Evolutionary conservation across 1,139 yeast species (phyloP).

Genomic region (Wickerhamomyces sp.): DNA sequence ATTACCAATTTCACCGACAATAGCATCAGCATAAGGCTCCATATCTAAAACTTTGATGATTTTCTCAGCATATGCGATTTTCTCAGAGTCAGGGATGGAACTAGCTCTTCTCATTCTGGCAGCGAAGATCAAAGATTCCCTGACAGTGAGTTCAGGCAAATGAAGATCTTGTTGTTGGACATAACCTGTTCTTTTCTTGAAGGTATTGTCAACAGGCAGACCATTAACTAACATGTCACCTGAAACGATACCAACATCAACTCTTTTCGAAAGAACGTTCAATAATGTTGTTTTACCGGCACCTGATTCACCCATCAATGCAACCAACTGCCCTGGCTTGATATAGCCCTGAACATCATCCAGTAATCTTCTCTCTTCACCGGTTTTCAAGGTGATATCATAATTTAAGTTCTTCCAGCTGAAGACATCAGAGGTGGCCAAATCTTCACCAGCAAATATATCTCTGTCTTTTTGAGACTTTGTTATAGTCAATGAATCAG

Average conservation of each 20-base stretch:
- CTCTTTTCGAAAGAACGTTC: conserved; percentile 52
- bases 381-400: conserved; percentile 34
- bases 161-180: conserved; percentile 57
- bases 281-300: conserved; percentile 67
- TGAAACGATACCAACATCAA: conserved; percentile 45
- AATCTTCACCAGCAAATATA: conserved; percentile 40
- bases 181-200: conserved; percentile 49
- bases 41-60: conserved; percentile 58
- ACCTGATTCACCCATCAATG: conserved; percentile 70
- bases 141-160: conserved; percentile 42
- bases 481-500: conserved; percentile 1
- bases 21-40: conserved; percentile 61
- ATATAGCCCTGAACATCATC: conserved; percentile 52
- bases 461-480: conserved; percentile 23
- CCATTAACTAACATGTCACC: conserved; percentile 56
- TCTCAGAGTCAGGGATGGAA: conserved; percentile 44
- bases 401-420: conserved; percentile 40
- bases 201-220: conserved; percentile 36
- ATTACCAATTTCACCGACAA: conserved; percentile 59
- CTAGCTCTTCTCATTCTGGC: conserved; percentile 64
- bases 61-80: conserved; percentile 60
- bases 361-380: conserved; percentile 35
- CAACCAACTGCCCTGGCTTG: conserved; percentile 54
- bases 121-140: conserved; percentile 59
- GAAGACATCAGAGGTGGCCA: conserved; percentile 24